Conservation (phyloP, 495 filamentous ascomycete genomes). For the Penicillium cinerascens region DNA sequence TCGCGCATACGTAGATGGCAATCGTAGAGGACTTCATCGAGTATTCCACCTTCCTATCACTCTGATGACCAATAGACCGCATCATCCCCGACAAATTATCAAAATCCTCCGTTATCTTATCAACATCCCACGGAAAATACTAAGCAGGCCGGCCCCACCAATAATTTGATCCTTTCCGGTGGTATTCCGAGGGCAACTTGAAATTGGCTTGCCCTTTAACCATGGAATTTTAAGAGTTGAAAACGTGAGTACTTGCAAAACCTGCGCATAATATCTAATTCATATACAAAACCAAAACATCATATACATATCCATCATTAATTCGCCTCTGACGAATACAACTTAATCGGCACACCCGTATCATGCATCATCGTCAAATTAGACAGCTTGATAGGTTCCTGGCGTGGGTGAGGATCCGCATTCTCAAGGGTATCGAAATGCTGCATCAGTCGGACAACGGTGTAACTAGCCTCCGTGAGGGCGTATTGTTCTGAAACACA, state of each 20-base stretch:
- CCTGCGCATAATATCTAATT: too few species aligned
- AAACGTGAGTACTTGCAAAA: too few species aligned
- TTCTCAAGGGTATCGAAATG: constrained; percentile 52
- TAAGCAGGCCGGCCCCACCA: constrained; percentile 27
- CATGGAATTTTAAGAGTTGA: too few species aligned
- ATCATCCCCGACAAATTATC: constrained; percentile 20
- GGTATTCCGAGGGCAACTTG: too few species aligned
- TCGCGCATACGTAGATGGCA: too few species aligned
- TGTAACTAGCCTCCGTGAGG: constrained; percentile 78
- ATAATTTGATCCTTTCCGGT: constrained; percentile 38
- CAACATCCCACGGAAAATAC: constrained; percentile 31
- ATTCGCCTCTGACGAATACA: constrained; percentile 25
- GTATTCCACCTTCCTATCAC: too few species aligned
- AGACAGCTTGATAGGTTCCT: constrained; percentile 30
- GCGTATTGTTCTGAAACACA: constrained; percentile 65
- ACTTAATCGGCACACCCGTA: constrained; percentile 31
- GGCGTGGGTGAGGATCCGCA: constrained; percentile 27
- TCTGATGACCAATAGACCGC: not conserved
- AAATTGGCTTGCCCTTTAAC: too few species aligned
- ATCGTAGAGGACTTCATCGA: too few species aligned
- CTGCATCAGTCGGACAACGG: constrained; percentile 68
- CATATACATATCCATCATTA: constrained; percentile 9
- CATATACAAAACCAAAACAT: not conserved
- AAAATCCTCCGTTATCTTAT: constrained; percentile 33
- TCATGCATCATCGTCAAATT: constrained; percentile 42